Percentiles rank a stretch among this genome's conserved stretches.
These are phyloP conservation scores for Tolypocladium album DNA, from an alignment of 2,329 filamentous ascomycete species.

Conservation along the genomic window DNA sequence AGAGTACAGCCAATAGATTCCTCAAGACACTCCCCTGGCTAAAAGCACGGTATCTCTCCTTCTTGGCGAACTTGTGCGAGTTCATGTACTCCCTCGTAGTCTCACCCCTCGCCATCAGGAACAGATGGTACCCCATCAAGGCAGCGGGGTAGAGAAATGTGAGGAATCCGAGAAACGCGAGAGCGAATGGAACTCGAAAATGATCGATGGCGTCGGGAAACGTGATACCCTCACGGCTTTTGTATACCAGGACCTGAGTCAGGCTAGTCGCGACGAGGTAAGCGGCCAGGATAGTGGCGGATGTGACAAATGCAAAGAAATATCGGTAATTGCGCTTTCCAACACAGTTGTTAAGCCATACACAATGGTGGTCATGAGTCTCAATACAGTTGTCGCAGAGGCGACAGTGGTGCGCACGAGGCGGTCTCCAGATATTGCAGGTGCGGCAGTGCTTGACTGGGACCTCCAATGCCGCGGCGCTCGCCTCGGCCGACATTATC, in stretches of 20 bases:
- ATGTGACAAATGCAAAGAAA: conserved; percentile 85
- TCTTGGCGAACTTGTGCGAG: conserved; percentile 87
- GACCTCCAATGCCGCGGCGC: conserved; percentile 88
- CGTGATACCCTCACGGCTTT: conserved; percentile 47
- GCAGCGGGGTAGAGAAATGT: conserved; percentile 71
- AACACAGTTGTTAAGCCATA: conserved; percentile 98
- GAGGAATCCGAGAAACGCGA: conserved; percentile 74
- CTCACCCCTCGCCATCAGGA: conserved; percentile 82
- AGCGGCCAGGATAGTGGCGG: conserved; percentile 63
- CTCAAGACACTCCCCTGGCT: conserved; percentile 63
- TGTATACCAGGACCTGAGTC: conserved; percentile 71
- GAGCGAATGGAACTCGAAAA: conserved; percentile 74
- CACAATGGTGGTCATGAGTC: conserved; percentile 95
- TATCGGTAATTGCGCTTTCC: conserved; percentile 96
- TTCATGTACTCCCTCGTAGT: conserved; percentile 95
- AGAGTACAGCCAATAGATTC: conserved; percentile 76
- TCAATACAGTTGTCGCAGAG: conserved; percentile 96
- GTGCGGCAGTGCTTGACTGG: conserved; percentile 97
- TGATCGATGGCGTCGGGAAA: conserved; percentile 59
- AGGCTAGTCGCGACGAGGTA: conserved; percentile 70
- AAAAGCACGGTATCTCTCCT: conserved; percentile 84
- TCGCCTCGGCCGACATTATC: conserved; percentile 66
- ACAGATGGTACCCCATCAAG: conserved; percentile 80
- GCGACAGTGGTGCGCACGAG: conserved; percentile 90
- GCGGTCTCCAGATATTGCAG: conserved; percentile 94